These are phyloP conservation scores for Gelatoporia subvermispora DNA, from an alignment of 768 basidiomycete species.

Conservation along the genomic window DNA sequence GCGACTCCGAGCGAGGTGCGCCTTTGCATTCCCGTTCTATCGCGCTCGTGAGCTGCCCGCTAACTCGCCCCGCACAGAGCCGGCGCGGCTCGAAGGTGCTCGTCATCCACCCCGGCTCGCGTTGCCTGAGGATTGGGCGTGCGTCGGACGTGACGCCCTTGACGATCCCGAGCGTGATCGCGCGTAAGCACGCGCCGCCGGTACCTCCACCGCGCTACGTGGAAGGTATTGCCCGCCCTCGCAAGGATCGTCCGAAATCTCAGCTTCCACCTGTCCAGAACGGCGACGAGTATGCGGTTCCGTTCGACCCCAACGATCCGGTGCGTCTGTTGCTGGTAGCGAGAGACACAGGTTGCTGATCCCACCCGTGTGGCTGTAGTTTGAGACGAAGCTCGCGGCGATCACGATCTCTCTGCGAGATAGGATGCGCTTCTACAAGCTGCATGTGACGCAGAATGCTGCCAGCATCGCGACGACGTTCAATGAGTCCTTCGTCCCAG, in stretches of 20 bases:
- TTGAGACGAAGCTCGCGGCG: conserved; percentile 70
- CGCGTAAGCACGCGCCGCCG: conserved; percentile 50
- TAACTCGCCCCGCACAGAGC: conserved; percentile 18
- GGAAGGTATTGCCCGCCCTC: conserved; percentile 53
- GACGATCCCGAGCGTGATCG: conserved; percentile 66
- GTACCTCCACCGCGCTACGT: conserved; percentile 40
- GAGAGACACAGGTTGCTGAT: too few species aligned
- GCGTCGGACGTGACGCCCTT: conserved; percentile 76
- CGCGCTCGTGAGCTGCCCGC: conserved; percentile 11
- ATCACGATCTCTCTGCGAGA: conserved; percentile 72
- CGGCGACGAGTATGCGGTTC: conserved; percentile 49
- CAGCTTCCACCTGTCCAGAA: conserved; percentile 17
- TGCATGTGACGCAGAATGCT: conserved; percentile 68
- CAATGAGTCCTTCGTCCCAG: conserved; percentile 80
- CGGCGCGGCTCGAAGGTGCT: conserved; percentile 77
- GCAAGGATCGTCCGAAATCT: conserved; percentile 26
- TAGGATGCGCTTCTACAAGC: conserved; percentile 82
- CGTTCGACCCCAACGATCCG: conserved; percentile 51
- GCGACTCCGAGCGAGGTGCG: conserved; percentile 24
- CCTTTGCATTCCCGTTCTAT: conserved; percentile 10
- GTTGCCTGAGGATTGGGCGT: conserved; percentile 66
- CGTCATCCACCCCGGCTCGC: conserved; percentile 77
- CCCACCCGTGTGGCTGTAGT: too few species aligned
- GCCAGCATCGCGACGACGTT: conserved; percentile 68
- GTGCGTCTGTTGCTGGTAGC: conserved; percentile 35